A percentile compares a stretch with the other conserved stretches of the same genome.
Evolutionary conservation across 768 basidiomycete genomes (phyloP).

Genomic region (Lactifluus subvellereus): DNA sequence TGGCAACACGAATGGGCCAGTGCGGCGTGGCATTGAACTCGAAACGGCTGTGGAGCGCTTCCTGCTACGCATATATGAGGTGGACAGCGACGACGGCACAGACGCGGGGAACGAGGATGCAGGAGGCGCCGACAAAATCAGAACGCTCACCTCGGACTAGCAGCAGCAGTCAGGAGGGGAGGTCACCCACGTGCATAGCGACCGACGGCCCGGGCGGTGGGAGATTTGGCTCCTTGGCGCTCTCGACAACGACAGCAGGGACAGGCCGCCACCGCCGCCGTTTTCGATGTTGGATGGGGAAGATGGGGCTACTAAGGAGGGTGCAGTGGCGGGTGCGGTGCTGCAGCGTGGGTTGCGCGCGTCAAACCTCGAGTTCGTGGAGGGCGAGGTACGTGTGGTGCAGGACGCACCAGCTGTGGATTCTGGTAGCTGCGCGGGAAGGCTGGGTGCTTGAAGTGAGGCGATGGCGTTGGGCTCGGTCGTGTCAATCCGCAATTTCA

Average conservation of each 20-base stretch:
- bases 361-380: no score
- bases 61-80: conserved; percentile 24
- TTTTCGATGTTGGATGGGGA: no score
- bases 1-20: not conserved
- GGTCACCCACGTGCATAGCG: not conserved
- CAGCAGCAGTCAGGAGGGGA: not conserved
- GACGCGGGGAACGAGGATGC: not conserved
- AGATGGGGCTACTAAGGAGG: no score
- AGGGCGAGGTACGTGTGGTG: no score
- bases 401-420: no score
- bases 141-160: not conserved
- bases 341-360: no score
- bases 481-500: no score
- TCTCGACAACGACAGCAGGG: not conserved
- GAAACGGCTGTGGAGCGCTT: conserved; percentile 31
- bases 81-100: conserved; percentile 5
- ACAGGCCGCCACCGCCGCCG: no score
- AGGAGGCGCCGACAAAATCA: not conserved
- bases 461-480: no score
- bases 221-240: conserved; percentile 11
- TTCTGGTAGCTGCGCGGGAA: no score
- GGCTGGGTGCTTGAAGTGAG: no score
- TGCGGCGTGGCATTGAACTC: conserved; percentile 27
- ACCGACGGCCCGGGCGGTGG: conserved; percentile 9
- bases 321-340: no score